Conservation (phyloP, 2,329 filamentous ascomycete genomes). For the Fusarium sp. region DNA sequence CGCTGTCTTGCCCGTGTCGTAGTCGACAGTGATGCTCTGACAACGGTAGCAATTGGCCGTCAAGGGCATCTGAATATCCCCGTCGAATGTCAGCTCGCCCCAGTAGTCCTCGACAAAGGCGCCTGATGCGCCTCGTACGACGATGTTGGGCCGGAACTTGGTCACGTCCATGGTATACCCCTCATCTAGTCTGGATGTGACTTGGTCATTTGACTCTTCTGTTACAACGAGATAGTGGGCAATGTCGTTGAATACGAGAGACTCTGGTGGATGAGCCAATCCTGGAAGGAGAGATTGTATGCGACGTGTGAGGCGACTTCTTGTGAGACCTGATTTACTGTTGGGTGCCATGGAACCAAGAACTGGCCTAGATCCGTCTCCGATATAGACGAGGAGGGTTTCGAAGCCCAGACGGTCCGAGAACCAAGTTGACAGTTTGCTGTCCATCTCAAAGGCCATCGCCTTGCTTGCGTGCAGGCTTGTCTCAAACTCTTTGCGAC, state of each 20-base stretch:
- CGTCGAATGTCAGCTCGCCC: conserved; percentile 33
- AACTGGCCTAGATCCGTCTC: conserved; percentile 36
- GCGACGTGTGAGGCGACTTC: not conserved
- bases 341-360: conserved; percentile 40
- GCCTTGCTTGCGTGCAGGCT: conserved; percentile 32
- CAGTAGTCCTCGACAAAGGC: conserved; percentile 39
- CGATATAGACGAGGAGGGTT: conserved; percentile 35
- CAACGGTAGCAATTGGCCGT: conserved; percentile 41
- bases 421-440: conserved; percentile 35
- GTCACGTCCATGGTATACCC: conserved; percentile 36
- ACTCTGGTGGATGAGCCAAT: conserved; percentile 18
- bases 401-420: conserved; percentile 31
- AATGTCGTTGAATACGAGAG: conserved; percentile 34
- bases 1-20: conserved; percentile 34
- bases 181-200: conserved; percentile 24
- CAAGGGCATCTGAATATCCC: conserved; percentile 31
- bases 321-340: conserved; percentile 27
- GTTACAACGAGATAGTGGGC: conserved; percentile 42
- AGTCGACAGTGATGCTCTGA: conserved; percentile 43
- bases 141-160: conserved; percentile 43
- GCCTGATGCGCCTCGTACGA: conserved; percentile 31
- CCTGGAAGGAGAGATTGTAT: conserved; percentile 4
- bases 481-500: conserved; percentile 1
- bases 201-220: conserved; percentile 39
- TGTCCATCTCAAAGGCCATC: conserved; percentile 38